A percentile compares a stretch with the other conserved stretches of the same genome.
These are phyloP conservation scores for Rhododendron mucronatum DNA, from an alignment of 148 eudicot genomes.

Conservation along the genomic window DNA sequence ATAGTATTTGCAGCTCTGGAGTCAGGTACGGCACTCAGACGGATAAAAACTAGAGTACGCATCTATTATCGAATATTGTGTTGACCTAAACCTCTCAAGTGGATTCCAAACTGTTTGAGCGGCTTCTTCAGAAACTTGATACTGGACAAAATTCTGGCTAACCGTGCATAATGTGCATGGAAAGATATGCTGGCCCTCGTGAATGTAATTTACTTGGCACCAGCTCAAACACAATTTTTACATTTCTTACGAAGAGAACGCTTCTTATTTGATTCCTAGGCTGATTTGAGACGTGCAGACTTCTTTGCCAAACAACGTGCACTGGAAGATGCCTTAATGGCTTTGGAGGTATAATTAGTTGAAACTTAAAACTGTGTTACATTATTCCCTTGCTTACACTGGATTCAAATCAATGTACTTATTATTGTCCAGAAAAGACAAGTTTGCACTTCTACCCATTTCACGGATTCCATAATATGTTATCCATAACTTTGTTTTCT, in stretches of 20 bases:
- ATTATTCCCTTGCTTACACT: neutral
- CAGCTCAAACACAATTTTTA: neutral
- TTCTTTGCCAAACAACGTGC: slow-evolving; percentile 83
- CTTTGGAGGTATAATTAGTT: slow-evolving; percentile 61
- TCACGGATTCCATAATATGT: neutral
- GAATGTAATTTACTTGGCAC: neutral
- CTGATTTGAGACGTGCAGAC: slow-evolving; percentile 92
- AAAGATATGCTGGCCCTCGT: neutral
- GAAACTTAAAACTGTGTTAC: neutral
- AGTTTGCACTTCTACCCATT: neutral
- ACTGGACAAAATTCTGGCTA: neutral
- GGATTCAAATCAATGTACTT: neutral
- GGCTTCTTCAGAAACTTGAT: neutral
- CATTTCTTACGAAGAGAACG: neutral
- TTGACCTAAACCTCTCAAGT: neutral
- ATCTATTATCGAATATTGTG: neutral
- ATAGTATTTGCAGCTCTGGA: neutral
- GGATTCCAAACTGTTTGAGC: neutral
- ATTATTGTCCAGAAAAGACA: neutral
- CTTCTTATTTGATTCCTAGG: slow-evolving; percentile 39
- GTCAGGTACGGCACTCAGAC: neutral
- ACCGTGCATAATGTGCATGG: neutral
- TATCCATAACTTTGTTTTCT: neutral
- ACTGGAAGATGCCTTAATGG: slow-evolving; percentile 89
- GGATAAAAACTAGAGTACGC: neutral